phyloP scores from a whole-genome alignment of 2,329 filamentous ascomycete genomes.

The Sphaerostilbella broomeana region DNA sequence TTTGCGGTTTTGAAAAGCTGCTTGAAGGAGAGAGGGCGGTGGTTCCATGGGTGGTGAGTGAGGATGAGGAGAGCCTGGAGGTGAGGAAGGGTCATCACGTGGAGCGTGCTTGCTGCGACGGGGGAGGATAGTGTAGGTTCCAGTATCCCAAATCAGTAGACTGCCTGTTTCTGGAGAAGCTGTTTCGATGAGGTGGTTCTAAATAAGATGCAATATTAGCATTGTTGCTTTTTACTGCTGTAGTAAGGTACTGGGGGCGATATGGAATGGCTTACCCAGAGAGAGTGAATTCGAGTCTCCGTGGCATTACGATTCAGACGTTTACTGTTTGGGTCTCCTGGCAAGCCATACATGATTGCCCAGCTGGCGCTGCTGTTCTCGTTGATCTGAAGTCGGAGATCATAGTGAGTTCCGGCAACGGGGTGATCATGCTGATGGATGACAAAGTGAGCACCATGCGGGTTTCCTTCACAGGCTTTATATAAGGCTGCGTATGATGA shows the following conservation, averaged over 20 bases:
- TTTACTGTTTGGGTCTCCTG: slow-evolving; percentile 49
- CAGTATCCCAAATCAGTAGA: slow-evolving; percentile 57
- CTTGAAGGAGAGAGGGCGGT: slow-evolving; percentile 42
- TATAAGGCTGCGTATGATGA: slow-evolving; percentile 33
- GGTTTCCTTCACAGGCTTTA: slow-evolving; percentile 23
- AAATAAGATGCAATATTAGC: background rate
- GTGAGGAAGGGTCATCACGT: slow-evolving; percentile 25
- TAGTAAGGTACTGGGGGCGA: too few species aligned
- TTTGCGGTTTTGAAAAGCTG: slow-evolving; percentile 48
- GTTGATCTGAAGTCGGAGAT: slow-evolving; percentile 64
- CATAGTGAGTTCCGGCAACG: slow-evolving; percentile 61
- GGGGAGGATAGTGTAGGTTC: slow-evolving; percentile 49
- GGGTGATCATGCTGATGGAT: slow-evolving; percentile 71
- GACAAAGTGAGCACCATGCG: slow-evolving; percentile 51
- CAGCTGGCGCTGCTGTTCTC: slow-evolving; percentile 58
- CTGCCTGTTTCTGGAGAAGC: slow-evolving; percentile 48
- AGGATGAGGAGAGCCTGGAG: slow-evolving; percentile 17
- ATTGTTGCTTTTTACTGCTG: too few species aligned
- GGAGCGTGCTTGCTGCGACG: slow-evolving; percentile 29
- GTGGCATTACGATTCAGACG: slow-evolving; percentile 53
- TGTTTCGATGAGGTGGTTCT: slow-evolving; percentile 57
- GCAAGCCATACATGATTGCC: slow-evolving; percentile 58
- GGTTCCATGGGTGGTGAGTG: slow-evolving; percentile 21
- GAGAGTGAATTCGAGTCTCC: slow-evolving; percentile 54
- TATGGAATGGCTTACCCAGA: slow-evolving; percentile 48